A percentile compares a stretch with the other conserved stretches of the same genome.
phyloP scores from a whole-genome alignment of 192 early-diverging fungal species.

The Coemansia guatemalensis region DNA sequence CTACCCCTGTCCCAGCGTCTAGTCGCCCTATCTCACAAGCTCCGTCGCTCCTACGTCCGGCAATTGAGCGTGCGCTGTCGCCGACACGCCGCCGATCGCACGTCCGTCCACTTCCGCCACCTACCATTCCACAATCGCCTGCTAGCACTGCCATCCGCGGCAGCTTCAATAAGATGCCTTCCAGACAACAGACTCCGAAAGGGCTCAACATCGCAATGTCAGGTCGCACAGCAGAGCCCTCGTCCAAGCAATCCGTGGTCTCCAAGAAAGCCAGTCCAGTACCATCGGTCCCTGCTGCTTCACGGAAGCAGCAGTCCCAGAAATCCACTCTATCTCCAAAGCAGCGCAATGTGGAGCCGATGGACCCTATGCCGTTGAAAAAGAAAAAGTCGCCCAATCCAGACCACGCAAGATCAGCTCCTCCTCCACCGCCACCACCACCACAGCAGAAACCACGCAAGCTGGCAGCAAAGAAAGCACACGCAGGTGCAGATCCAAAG shows the following conservation, averaged over 20 bases:
- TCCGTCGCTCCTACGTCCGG: conserved; percentile 3
- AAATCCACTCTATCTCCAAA: neutral
- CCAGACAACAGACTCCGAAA: neutral
- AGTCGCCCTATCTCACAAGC: neutral
- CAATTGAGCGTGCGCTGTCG: conserved; percentile 18
- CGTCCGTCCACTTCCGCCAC: neutral
- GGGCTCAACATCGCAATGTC: neutral
- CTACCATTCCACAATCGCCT: neutral
- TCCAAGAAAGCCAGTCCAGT: neutral
- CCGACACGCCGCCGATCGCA: conserved; percentile 5
- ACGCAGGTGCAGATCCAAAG: neutral
- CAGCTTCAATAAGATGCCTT: neutral
- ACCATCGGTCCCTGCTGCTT: neutral
- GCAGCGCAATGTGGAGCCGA: neutral
- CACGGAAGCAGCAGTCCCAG: neutral
- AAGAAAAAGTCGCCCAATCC: neutral
- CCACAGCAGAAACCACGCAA: neutral
- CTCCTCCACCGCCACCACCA: neutral
- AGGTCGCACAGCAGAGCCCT: neutral
- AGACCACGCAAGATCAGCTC: neutral
- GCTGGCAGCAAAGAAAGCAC: neutral
- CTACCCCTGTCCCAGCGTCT: neutral
- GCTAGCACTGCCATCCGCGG: conserved; percentile 1
- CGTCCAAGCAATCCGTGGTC: neutral
- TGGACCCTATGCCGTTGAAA: neutral